A percentile compares a stretch with the other conserved stretches of the same genome.
Conservation (phyloP, 805 yeast genomes). For the Clavispora santaluciae region DNA sequence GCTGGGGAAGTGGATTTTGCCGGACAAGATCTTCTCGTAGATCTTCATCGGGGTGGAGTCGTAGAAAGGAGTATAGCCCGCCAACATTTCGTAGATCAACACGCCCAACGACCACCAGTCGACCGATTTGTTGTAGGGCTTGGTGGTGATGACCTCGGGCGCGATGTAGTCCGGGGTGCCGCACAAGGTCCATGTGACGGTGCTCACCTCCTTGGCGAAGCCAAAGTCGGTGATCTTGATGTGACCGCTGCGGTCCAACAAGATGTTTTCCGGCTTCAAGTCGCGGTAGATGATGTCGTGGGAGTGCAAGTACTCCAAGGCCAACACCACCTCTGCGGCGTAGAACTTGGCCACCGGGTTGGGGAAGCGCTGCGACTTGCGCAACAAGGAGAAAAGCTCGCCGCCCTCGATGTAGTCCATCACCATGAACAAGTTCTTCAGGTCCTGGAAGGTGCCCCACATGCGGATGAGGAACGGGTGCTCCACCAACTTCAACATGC, state of each 20-base stretch:
- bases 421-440: constrained; percentile 53
- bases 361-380: constrained; percentile 57
- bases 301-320: constrained; percentile 55
- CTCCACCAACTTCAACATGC: constrained; percentile 53
- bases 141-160: constrained; percentile 60
- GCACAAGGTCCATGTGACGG: constrained; percentile 58
- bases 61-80: constrained; percentile 59
- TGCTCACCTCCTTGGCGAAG: constrained; percentile 56
- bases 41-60: constrained; percentile 63
- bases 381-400: constrained; percentile 49
- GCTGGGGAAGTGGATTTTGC: constrained; percentile 49
- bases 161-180: constrained; percentile 65
- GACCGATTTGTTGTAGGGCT: constrained; percentile 58
- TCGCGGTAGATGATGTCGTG: constrained; percentile 57
- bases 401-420: constrained; percentile 67
- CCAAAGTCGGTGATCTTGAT: constrained; percentile 60
- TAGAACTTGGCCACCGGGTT: constrained; percentile 61
- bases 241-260: constrained; percentile 56
- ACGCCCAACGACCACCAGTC: constrained; percentile 67
- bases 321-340: constrained; percentile 58
- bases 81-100: constrained; percentile 56
- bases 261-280: constrained; percentile 57
- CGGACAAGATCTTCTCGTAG: constrained; percentile 53
- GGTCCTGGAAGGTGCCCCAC: constrained; percentile 68
- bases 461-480: constrained; percentile 58